A percentile compares a stretch with the other conserved stretches of the same genome.
Evolutionary conservation across 805 yeast genomes (phyloP).

Genomic region (Yarrowia keelungensis): DNA sequence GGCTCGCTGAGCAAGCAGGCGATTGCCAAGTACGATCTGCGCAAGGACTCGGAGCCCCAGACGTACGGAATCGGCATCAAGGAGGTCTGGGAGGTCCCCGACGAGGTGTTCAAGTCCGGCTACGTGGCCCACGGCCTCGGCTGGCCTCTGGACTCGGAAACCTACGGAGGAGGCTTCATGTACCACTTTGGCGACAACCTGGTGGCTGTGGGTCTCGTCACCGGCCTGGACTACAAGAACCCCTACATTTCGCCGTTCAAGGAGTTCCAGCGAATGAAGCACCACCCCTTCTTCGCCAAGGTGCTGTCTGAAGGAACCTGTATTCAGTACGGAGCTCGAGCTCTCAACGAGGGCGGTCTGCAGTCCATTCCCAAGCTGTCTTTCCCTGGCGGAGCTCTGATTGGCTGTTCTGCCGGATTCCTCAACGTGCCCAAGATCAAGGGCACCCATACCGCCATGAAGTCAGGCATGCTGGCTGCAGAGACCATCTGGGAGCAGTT

Average conservation of each 20-base stretch:
- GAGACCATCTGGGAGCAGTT: slow-evolving; percentile 71
- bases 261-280: slow-evolving; percentile 94
- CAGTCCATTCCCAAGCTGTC: slow-evolving; percentile 89
- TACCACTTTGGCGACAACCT: slow-evolving; percentile 95
- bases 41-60: slow-evolving; percentile 71
- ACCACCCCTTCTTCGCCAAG: slow-evolving; percentile 80
- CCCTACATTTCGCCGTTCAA: slow-evolving; percentile 96
- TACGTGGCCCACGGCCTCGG: slow-evolving; percentile 88
- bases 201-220: slow-evolving; percentile 91
- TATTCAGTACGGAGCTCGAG: slow-evolving; percentile 93
- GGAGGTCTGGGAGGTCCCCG: slow-evolving; percentile 95
- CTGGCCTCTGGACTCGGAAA: slow-evolving; percentile 73
- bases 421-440: slow-evolving; percentile 97
- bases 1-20: slow-evolving; percentile 87
- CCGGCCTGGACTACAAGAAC: slow-evolving; percentile 92
- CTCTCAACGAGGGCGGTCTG: slow-evolving; percentile 94
- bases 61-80: slow-evolving; percentile 96
- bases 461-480: slow-evolving; percentile 94
- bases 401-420: slow-evolving; percentile 96
- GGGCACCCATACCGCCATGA: slow-evolving; percentile 98
- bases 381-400: slow-evolving; percentile 96
- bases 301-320: slow-evolving; percentile 89
- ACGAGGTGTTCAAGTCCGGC: slow-evolving; percentile 81
- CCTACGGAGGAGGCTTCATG: slow-evolving; percentile 97
- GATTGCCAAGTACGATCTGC: slow-evolving; percentile 69